Base-by-base conservation (phyloP, 1,284 basidiomycete species). In the Sanguinoderma infundibulare region DNA sequence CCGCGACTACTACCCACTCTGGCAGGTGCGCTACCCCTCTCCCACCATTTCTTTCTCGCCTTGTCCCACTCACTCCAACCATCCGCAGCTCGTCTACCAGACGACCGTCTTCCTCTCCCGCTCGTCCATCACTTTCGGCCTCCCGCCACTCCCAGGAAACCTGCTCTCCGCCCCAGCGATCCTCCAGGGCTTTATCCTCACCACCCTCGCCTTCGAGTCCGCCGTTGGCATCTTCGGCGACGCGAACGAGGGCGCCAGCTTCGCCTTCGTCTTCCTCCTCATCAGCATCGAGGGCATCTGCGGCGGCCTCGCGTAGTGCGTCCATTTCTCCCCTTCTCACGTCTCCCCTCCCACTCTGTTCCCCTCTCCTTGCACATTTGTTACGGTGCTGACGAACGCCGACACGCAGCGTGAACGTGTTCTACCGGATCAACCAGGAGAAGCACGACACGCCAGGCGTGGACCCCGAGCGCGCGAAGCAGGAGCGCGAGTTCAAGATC, bases 101-200 rank as follows among this genome's bases (percentile, higher is more conserved):
- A 87, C 92, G 15, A 95, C 96, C 50, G 97, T 99, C 51, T 99
- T 99, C 79, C 74, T 98, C 62, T 98, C 96, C 1, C 91, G 98
- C 3, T 98, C 96, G 0, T 92, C 95, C 4, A 92, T 98, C 54
- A 94, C 95, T 0, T 76, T 98, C 49, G 93, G 92, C 10, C 71
- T 98, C 2, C 95, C 95, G 0, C 87, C 97, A 0, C 81, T 98
- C 6, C 95, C 96, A 0, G 73, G 79, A 4, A 78, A 75, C 0
- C 77, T 94, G 15, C 85, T 99, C 1, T 81, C 92, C 14, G 71
- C 91, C 1, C 95, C 95, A 1, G 88, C 92, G 0, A 74, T 91
- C 32, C 69, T 89, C 1, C 94, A 96, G 74, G 83, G 82, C 22
- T 46, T 79, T 30, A 86, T 95, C 57, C 79, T 95, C 39, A 60